Evolutionary conservation across 2,329 filamentous ascomycete genomes (phyloP).

Genomic region (Fusarium xyrophilum): DNA sequence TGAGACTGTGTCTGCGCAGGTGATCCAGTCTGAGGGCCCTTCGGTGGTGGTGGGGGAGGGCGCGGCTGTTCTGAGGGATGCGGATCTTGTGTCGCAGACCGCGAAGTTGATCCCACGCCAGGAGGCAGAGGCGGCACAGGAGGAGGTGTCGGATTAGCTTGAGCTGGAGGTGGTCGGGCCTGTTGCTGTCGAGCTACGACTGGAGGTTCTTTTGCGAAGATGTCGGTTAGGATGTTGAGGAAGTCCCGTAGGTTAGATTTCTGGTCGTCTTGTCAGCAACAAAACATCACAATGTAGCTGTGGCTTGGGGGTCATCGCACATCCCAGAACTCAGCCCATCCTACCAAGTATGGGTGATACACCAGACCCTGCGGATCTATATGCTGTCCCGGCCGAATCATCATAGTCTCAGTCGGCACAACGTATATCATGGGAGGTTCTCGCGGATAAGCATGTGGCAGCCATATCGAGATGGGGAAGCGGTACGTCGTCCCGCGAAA

Average conservation of each 20-base stretch:
- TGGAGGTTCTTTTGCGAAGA: conserved; percentile 95
- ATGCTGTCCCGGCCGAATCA: conserved; percentile 90
- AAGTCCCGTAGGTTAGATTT: conserved; percentile 87
- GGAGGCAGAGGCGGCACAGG: conserved; percentile 76
- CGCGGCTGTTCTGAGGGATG: conserved; percentile 45
- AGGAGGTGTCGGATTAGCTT: conserved; percentile 58
- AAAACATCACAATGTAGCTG: background rate
- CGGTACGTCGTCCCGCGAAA: conserved; percentile 90
- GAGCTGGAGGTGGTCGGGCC: conserved; percentile 48
- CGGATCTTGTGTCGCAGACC: conserved; percentile 47
- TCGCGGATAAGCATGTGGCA: conserved; percentile 87
- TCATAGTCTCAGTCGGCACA: conserved; percentile 85
- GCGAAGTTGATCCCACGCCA: conserved; percentile 57
- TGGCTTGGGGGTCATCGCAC: conserved; percentile 57
- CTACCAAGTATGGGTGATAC: conserved; percentile 93
- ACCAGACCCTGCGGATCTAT: conserved; percentile 91
- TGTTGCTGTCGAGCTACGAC: conserved; percentile 74
- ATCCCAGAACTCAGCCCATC: conserved; percentile 91
- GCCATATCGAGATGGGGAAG: conserved; percentile 91
- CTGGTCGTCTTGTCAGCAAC: conserved; percentile 49
- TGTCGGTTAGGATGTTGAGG: conserved; percentile 77
- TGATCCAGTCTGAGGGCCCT: conserved; percentile 52
- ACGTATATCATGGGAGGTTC: conserved; percentile 90
- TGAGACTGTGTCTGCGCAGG: conserved; percentile 35
- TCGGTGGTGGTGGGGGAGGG: conserved; percentile 63